Evolutionary conservation across 2,329 filamentous ascomycete genomes (phyloP).

Genomic region (Apiospora hydei): DNA sequence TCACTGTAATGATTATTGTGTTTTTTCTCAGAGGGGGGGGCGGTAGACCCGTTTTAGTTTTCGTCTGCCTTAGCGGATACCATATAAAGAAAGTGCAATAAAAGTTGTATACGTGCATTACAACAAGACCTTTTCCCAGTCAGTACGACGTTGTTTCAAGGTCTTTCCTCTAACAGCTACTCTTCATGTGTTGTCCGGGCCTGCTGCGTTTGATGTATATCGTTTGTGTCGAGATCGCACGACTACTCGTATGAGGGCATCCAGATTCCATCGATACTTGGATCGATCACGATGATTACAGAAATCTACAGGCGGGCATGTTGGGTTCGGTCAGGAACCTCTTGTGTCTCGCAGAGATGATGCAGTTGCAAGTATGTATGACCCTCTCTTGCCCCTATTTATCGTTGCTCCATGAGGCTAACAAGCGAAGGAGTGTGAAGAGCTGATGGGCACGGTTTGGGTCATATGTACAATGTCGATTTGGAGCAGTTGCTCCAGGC

Average conservation of each 20-base stretch:
- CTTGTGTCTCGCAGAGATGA: neutral
- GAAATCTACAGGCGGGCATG: neutral
- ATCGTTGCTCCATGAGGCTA: neutral
- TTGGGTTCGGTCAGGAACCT: neutral
- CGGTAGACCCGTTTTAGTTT: neutral
- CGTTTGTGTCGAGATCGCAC: neutral
- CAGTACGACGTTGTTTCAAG: neutral
- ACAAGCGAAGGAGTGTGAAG: neutral
- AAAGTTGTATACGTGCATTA: neutral
- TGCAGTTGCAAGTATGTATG: neutral
- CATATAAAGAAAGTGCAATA: neutral
- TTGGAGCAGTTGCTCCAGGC: neutral
- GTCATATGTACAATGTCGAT: too few relatives aligned
- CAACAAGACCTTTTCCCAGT: neutral
- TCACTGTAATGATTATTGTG: constrained; percentile 9
- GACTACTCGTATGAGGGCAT: neutral
- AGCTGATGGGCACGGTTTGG: neutral
- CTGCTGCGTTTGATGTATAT: neutral
- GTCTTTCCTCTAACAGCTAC: neutral
- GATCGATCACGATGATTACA: too few relatives aligned
- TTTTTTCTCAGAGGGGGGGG: neutral
- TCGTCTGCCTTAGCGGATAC: constrained; percentile 12
- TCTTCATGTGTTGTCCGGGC: neutral
- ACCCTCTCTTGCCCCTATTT: neutral
- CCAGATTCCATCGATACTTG: neutral